phyloP scores from a whole-genome alignment of 2,329 filamentous ascomycete genomes.

The Diplodia intermedia region DNA sequence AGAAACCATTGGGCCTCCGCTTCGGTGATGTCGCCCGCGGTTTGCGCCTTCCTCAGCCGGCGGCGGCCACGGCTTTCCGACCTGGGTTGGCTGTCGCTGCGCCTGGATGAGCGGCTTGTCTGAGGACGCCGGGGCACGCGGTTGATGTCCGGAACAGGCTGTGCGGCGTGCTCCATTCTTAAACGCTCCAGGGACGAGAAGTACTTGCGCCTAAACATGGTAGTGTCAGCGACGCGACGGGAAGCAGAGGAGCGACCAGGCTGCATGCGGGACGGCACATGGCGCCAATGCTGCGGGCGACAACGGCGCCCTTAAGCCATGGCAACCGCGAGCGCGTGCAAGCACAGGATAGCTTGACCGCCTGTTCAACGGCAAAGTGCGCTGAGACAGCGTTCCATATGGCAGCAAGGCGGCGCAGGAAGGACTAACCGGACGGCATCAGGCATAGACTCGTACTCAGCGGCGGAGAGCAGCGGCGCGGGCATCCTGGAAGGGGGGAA shows the following conservation, averaged over 20 bases:
- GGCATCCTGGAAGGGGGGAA: slow-evolving; percentile 30
- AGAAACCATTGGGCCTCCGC: slow-evolving; percentile 72
- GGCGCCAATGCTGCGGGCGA: not conserved
- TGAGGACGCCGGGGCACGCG: slow-evolving; percentile 32
- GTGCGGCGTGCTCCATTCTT: slow-evolving; percentile 62
- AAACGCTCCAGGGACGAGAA: slow-evolving; percentile 76
- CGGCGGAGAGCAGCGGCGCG: slow-evolving; percentile 42
- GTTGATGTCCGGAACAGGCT: slow-evolving; percentile 18
- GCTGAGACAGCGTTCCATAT: slow-evolving; percentile 35
- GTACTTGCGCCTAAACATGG: slow-evolving; percentile 62
- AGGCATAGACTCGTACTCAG: slow-evolving; percentile 53
- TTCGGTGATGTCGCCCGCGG: slow-evolving; percentile 50
- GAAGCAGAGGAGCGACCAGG: not conserved
- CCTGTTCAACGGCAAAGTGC: slow-evolving; percentile 8
- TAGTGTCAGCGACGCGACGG: slow-evolving; percentile 36
- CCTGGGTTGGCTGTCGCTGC: slow-evolving; percentile 28
- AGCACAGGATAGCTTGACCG: not conserved
- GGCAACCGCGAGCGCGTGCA: slow-evolving; percentile 1
- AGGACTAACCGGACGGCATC: slow-evolving; percentile 53
- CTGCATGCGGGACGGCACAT: slow-evolving; percentile 9
- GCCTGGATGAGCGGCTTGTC: slow-evolving; percentile 22
- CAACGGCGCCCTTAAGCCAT: not conserved
- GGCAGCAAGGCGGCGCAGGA: slow-evolving; percentile 27
- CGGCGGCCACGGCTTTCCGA: slow-evolving; percentile 36
- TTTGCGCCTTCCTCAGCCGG: slow-evolving; percentile 47